Evolutionary conservation across 2,329 filamentous ascomycete species (phyloP), one percentile per base, ranked within the genome.

Genomic region (Xylaria sp.): DNA sequence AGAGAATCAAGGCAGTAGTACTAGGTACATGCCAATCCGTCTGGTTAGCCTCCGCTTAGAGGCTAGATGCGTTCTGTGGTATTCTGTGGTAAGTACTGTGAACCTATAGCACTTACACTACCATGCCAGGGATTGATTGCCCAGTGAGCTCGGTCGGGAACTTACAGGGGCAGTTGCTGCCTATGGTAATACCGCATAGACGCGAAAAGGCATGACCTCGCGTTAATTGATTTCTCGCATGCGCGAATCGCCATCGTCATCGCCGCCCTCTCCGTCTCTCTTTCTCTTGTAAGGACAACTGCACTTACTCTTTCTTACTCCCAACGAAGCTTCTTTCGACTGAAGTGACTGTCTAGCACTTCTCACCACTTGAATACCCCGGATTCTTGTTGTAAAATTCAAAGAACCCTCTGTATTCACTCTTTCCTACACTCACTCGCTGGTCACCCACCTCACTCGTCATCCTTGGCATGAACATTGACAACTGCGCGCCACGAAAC

Each of bases 141-240:
- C n/a, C n/a, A n/a, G n/a, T n/a, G n/a, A n/a, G n/a, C n/a, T n/a
- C n/a, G n/a, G n/a, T n/a, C n/a, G n/a, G n/a, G n/a, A 47, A 19
- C 33, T 25, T 38, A 52, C 49, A 23, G 14, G 33, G 31, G 49
- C 15, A 40, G 19, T 15, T 21, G 49, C 31, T 54, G 51, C 51
- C 51, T 43, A n/a, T 21, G 3, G 28, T 31, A 31, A 9, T 4
- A 31, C 28, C 28, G 28, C 28, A 35, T 17, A 15, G 33, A 68
- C 64, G 61, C 64, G 64, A 65, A 49, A 64, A 40, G 21, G 56
- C 58, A 64, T 68, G 66, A 67, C 64, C 38, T 63, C 66, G 66
- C 66, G 66, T 68, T 68, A 68, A 68, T 60, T 68, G 66, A 59
- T 60, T 65, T 64, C n/a, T 62, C 9, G 23, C 4, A 9, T 9